These are phyloP conservation scores for Penicillium sp. DNA, from an alignment of 2,329 filamentous ascomycete genomes.

Conservation along the genomic window DNA sequence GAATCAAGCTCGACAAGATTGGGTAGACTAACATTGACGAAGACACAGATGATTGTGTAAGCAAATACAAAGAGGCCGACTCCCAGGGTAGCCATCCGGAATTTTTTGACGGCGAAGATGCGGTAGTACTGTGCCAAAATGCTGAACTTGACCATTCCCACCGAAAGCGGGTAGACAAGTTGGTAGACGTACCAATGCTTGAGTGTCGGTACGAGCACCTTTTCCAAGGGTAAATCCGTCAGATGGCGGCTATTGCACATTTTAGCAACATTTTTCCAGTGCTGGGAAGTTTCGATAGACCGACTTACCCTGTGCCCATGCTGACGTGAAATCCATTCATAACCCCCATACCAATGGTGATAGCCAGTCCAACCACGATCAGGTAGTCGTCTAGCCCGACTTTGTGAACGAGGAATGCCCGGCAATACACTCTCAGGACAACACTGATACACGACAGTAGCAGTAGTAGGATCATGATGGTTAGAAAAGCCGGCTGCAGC, in stretches of 20 bases:
- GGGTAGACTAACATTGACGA: neutral
- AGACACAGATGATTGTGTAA: neutral
- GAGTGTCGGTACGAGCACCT: constrained; percentile 21
- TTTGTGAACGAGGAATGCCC: constrained; percentile 7
- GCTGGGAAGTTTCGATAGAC: neutral
- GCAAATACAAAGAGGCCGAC: constrained; percentile 5
- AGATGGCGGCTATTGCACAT: neutral
- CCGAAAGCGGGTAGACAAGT: constrained; percentile 38
- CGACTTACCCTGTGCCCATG: neutral
- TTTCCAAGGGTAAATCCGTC: neutral
- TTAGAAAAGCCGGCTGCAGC: constrained; percentile 12
- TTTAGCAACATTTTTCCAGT: neutral
- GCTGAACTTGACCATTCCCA: constrained; percentile 44
- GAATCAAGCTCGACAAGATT: no score
- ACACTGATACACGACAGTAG: constrained; percentile 8
- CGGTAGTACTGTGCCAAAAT: constrained; percentile 49
- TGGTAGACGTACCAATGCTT: constrained; percentile 44
- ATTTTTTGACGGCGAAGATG: constrained; percentile 31
- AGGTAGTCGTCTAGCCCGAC: constrained; percentile 12
- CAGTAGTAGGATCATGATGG: constrained; percentile 7
- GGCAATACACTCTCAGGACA: constrained; percentile 9
- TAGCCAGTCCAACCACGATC: constrained; percentile 4
- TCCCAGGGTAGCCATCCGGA: constrained; percentile 34
- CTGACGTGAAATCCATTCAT: constrained; percentile 14
- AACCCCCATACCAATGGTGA: constrained; percentile 12